Conservation (phyloP, 2,329 filamentous ascomycete genomes). For the Colletotrichum somersetense region DNA sequence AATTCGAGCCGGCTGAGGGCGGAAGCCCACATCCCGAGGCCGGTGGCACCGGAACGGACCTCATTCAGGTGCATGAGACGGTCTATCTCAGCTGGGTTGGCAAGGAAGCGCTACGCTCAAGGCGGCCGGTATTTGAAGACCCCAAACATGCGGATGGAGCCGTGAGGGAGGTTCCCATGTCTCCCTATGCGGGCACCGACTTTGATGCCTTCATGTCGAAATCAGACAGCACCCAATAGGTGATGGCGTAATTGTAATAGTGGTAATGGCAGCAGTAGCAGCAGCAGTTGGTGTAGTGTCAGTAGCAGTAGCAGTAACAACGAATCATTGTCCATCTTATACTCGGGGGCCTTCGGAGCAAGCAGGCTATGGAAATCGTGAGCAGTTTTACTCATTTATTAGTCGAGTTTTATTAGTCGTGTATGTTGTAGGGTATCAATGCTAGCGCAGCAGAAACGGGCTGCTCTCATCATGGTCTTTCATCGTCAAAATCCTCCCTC, state of each 20-base stretch:
- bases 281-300: neutral
- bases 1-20: constrained; percentile 49
- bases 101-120: constrained; percentile 45
- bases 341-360: neutral
- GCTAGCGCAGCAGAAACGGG: constrained; percentile 13
- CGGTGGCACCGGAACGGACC: constrained; percentile 41
- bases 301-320: neutral
- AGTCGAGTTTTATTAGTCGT: constrained; percentile 37
- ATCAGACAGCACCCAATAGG: constrained; percentile 13
- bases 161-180: constrained; percentile 16
- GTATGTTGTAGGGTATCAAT: constrained; percentile 31
- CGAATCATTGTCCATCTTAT: neutral
- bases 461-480: constrained; percentile 9
- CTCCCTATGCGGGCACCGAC: constrained; percentile 37
- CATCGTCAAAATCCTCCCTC: constrained; percentile 1
- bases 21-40: constrained; percentile 21
- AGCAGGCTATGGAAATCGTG: neutral
- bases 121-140: constrained; percentile 30
- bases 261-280: neutral
- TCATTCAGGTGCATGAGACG: constrained; percentile 54
- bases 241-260: neutral
- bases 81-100: constrained; percentile 53
- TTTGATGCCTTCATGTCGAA: constrained; percentile 33
- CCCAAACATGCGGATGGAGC: constrained; percentile 19
- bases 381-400: constrained; percentile 26